Conservation (phyloP, 2,329 filamentous ascomycete species). For the Triangularia verruculosa region DNA sequence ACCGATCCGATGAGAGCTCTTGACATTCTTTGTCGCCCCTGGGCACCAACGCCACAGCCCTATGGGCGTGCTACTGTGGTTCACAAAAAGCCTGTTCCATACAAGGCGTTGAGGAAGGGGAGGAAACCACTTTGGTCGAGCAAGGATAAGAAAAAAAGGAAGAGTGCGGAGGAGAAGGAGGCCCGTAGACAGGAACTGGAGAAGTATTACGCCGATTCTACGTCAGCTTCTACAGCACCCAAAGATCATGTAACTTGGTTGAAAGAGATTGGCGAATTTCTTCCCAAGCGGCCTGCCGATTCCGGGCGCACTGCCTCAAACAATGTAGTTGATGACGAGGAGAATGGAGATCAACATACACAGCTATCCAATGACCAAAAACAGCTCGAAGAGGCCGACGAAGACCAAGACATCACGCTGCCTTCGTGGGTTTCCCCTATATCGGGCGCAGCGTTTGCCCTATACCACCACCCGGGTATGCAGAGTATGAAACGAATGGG, state of each 20-base stretch:
- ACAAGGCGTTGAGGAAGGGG: background rate
- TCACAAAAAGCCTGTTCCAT: background rate
- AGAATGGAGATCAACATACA: too few relatives aligned
- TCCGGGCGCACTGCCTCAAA: too few relatives aligned
- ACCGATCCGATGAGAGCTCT: conserved; percentile 27
- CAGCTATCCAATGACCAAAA: too few relatives aligned
- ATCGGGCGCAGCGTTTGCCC: conserved; percentile 27
- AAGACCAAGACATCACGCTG: conserved; percentile 17
- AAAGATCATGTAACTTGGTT: background rate
- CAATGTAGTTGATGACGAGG: too few relatives aligned
- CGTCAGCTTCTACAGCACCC: too few relatives aligned
- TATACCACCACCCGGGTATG: conserved; percentile 26
- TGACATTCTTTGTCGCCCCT: conserved; percentile 40
- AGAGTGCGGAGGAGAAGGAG: background rate
- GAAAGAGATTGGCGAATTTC: background rate
- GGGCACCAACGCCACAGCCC: conserved; percentile 28
- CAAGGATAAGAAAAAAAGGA: background rate
- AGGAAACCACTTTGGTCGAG: background rate
- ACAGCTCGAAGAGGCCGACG: background rate
- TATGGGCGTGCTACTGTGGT: background rate
- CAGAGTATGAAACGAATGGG: conserved; percentile 27
- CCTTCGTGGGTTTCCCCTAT: conserved; percentile 34
- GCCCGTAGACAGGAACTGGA: background rate
- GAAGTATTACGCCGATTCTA: background rate
- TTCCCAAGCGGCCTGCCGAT: background rate